phyloP scores from a whole-genome alignment of 1,139 yeast species.

The Geotrichum macrosporum region DNA sequence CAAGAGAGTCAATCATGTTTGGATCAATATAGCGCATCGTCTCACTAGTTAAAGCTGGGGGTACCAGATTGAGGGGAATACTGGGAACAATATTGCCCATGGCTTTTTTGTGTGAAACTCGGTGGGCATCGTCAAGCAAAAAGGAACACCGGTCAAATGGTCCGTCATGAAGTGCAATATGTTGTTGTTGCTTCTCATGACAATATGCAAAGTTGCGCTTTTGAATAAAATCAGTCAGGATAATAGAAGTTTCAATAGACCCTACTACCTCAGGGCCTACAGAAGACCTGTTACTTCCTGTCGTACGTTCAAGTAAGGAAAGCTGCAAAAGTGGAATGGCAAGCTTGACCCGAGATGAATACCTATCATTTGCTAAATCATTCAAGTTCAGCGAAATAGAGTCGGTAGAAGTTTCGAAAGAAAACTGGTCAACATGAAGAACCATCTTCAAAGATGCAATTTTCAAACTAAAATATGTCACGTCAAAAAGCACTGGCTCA shows the following conservation, averaged over 20 bases:
- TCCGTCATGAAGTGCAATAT: conserved; percentile 67
- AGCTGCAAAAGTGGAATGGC: conserved; percentile 47
- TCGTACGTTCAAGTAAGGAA: conserved; percentile 34
- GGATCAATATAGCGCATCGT: conserved; percentile 31
- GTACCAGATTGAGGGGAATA: conserved; percentile 59
- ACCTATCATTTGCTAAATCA: conserved; percentile 67
- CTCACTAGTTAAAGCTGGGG: conserved; percentile 52
- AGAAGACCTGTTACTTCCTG: conserved; percentile 8
- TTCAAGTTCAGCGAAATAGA: conserved; percentile 49
- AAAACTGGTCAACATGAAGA: conserved; percentile 35
- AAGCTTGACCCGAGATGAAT: conserved; percentile 53
- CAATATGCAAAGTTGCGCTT: conserved; percentile 48
- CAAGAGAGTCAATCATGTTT: conserved; percentile 20
- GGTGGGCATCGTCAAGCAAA: conserved; percentile 50
- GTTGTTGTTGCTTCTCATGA: conserved; percentile 56
- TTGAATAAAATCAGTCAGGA: conserved; percentile 56
- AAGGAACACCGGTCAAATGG: conserved; percentile 80
- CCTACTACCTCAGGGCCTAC: conserved; percentile 29
- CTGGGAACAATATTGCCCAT: conserved; percentile 49
- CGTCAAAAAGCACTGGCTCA: conserved; percentile 60
- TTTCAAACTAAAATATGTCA: conserved; percentile 49
- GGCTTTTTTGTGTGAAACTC: conserved; percentile 39
- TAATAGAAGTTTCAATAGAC: conserved; percentile 52
- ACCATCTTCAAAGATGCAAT: conserved; percentile 30
- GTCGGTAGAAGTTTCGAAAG: conserved; percentile 33